Evolutionary conservation across 371 early-diverging fungal genomes (phyloP).

Genomic region (Basidiobolus heterosporus): DNA sequence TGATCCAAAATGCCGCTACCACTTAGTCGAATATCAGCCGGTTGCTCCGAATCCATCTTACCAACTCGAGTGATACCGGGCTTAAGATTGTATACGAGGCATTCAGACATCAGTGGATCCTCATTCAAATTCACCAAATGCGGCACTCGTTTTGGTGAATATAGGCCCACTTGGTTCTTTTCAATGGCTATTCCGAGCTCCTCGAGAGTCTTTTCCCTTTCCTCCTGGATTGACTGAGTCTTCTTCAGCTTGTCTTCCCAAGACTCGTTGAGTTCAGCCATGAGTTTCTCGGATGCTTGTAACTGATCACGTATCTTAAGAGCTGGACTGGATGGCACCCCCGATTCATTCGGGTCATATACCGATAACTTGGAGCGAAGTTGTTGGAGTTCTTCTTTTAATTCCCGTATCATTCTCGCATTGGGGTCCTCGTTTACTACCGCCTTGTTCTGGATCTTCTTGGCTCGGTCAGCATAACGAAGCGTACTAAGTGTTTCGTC

Average conservation of each 20-base stretch:
- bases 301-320: conserved; percentile 38
- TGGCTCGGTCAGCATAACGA: conserved; percentile 88
- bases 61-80: conserved; percentile 63
- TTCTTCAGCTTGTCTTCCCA: conserved; percentile 72
- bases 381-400: conserved; percentile 63
- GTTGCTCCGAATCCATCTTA: conserved; percentile 20
- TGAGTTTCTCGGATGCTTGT: conserved; percentile 69
- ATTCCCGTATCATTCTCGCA: conserved; percentile 67
- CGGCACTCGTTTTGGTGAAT: conserved; percentile 66
- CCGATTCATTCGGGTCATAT: conserved; percentile 33
- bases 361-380: conserved; percentile 43
- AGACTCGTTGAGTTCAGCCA: conserved; percentile 61
- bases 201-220: conserved; percentile 56
- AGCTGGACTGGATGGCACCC: conserved; percentile 4
- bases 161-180: conserved; percentile 58
- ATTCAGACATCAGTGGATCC: conserved; percentile 80
- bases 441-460: conserved; percentile 79
- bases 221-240: conserved; percentile 55
- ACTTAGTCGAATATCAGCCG: conserved; percentile 53
- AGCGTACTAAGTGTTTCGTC: conserved; percentile 85
- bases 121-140: conserved; percentile 81
- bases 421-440: conserved; percentile 84
- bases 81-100: conserved; percentile 71
- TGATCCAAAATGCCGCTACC: conserved; percentile 46
- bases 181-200: conserved; percentile 68